Conservation (phyloP, 73 alveolate genomes). For the Symbiodinium pilosum region DNA sequence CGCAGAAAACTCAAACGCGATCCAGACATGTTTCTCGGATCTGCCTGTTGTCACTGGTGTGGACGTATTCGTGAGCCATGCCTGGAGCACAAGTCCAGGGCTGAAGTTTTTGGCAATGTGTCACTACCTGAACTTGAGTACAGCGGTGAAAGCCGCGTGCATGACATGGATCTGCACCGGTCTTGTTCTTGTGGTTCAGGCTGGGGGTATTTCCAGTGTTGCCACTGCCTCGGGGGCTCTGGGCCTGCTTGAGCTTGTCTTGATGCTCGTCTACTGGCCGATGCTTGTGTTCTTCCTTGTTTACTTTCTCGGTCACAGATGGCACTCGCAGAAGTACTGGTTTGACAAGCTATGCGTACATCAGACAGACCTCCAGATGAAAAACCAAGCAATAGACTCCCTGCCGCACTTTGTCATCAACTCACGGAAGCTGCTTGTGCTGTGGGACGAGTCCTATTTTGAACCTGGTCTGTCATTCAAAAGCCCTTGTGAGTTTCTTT, state of each 20-base stretch:
- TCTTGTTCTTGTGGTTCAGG: not conserved
- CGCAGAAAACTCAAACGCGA: too few relatives aligned
- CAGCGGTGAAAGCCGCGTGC: too few relatives aligned
- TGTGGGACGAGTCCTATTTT: constrained; percentile 43
- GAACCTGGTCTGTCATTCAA: too few relatives aligned
- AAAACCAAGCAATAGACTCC: constrained; percentile 26
- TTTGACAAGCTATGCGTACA: constrained; percentile 48
- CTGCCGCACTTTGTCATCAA: constrained; percentile 41
- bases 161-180: constrained; percentile 8
- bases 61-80: constrained; percentile 46
- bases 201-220: not conserved
- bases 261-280: constrained; percentile 24
- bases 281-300: not conserved
- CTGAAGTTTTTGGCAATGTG: constrained; percentile 22
- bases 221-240: not conserved
- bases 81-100: constrained; percentile 26
- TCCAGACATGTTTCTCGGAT: too few relatives aligned
- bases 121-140: constrained; percentile 58
- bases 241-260: not conserved
- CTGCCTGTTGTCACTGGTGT: too few relatives aligned
- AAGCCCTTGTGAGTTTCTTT: not conserved
- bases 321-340: not conserved
- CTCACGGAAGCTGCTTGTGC: constrained; percentile 28
- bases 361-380: not conserved
- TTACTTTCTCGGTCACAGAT: constrained; percentile 1